These are phyloP conservation scores for Oryza glumipatula DNA, from an alignment of 176 grass and related monocot genomes.

Conservation along the genomic window DNA sequence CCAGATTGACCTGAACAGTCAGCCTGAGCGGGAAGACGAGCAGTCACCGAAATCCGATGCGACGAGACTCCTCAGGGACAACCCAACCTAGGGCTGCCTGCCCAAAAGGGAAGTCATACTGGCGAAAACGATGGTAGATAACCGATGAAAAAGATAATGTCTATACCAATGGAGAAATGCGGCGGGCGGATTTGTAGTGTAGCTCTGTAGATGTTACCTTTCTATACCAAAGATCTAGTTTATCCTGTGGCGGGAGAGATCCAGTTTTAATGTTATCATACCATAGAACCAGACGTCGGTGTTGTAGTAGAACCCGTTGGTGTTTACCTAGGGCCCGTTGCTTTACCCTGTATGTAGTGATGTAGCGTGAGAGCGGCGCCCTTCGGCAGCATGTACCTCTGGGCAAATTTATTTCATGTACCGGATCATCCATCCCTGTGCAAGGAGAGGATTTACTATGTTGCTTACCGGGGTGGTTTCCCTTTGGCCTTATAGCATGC, in stretches of 20 bases:
- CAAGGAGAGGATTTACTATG: not conserved
- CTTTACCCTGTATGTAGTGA: slow-evolving; percentile 40
- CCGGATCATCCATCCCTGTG: not conserved
- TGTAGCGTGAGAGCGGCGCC: slow-evolving; percentile 44
- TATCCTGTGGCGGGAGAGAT: slow-evolving; percentile 1
- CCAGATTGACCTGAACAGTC: slow-evolving; percentile 97
- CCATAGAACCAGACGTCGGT: slow-evolving; percentile 38
- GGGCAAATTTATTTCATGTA: slow-evolving; percentile 32
- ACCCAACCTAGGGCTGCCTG: slow-evolving; percentile 28
- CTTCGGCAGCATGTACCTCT: slow-evolving; percentile 17
- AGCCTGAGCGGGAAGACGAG: slow-evolving; percentile 94
- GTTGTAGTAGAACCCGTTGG: slow-evolving; percentile 28
- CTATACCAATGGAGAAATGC: slow-evolving; percentile 45
- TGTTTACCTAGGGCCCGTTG: slow-evolving; percentile 26
- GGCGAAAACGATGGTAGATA: slow-evolving; percentile 35
- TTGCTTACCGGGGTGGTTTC: not conserved
- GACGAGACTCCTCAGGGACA: slow-evolving; percentile 31
- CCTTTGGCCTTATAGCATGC: not conserved
- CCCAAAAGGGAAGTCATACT: not conserved
- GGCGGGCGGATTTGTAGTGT: slow-evolving; percentile 41
- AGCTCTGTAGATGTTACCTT: slow-evolving; percentile 40
- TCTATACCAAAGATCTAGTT: slow-evolving; percentile 41
- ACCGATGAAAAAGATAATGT: slow-evolving; percentile 39
- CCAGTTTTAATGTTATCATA: slow-evolving; percentile 44
- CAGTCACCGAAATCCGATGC: slow-evolving; percentile 74